Conservation (phyloP, 129 eudicot species). For the Erigeron canadensis region DNA sequence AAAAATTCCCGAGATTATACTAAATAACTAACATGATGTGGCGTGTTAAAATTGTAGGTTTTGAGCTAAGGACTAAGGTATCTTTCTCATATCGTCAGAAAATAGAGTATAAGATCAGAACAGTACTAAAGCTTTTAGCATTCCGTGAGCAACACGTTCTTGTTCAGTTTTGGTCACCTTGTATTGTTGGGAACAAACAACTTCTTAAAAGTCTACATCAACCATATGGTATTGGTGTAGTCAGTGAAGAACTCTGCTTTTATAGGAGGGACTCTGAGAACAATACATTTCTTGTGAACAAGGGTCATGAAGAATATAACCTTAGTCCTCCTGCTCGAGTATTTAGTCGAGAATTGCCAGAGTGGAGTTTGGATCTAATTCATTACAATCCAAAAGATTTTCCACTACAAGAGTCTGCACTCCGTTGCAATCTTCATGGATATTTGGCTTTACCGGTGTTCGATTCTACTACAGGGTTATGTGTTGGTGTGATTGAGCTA, state of each 20-base stretch:
- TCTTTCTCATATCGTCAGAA: neutral
- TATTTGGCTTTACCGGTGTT: slow-evolving; percentile 21
- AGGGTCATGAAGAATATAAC: slow-evolving; percentile 8
- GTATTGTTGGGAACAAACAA: neutral
- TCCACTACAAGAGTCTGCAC: slow-evolving; percentile 13
- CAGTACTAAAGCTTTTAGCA: slow-evolving; percentile 14
- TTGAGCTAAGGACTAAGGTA: neutral
- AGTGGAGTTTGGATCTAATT: slow-evolving; percentile 14
- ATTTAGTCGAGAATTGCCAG: slow-evolving; percentile 12
- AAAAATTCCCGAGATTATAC: too few species aligned
- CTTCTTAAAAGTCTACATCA: slow-evolving; percentile 10
- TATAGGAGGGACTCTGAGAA: slow-evolving; percentile 9
- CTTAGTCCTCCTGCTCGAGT: slow-evolving; percentile 11
- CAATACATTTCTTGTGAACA: neutral
- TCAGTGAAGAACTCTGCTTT: neutral
- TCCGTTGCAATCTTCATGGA: slow-evolving; percentile 21
- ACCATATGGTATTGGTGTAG: slow-evolving; percentile 13
- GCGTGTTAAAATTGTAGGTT: neutral
- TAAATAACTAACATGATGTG: neutral
- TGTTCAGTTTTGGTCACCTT: slow-evolving; percentile 15
- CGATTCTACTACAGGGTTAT: neutral
- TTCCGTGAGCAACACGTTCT: slow-evolving; percentile 10
- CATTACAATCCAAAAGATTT: slow-evolving; percentile 8
- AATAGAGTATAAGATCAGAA: neutral
- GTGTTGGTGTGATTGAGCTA: slow-evolving; percentile 12